phyloP scores from a whole-genome alignment of 1,284 basidiomycete genomes.

The Schizophyllum amplum region DNA sequence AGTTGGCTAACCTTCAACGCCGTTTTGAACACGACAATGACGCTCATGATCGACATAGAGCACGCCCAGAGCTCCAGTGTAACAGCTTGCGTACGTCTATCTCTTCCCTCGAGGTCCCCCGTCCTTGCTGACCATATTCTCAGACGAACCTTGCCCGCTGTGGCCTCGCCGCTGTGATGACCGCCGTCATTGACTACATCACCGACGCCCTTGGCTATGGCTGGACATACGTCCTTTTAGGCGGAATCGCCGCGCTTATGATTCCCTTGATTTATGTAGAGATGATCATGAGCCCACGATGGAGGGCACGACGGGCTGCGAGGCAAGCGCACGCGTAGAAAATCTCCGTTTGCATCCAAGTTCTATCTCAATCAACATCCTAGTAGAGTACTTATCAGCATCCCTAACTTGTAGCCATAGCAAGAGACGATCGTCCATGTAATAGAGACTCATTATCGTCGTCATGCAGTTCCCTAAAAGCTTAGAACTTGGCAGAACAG shows the following conservation, averaged over 20 bases:
- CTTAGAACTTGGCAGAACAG: no score
- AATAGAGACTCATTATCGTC: no score
- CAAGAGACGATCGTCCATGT: no score
- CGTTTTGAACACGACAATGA: constrained; percentile 26
- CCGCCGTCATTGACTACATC: constrained; percentile 41
- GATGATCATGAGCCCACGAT: constrained; percentile 26
- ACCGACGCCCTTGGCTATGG: constrained; percentile 33
- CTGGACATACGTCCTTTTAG: constrained; percentile 45
- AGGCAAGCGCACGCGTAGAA: no score
- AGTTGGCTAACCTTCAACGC: constrained; percentile 17
- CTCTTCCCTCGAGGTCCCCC: neutral
- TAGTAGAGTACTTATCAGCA: no score
- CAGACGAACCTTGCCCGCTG: constrained; percentile 58
- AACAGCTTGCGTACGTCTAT: constrained; percentile 15
- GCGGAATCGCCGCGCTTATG: constrained; percentile 28
- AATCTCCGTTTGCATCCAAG: no score
- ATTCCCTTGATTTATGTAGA: constrained; percentile 30
- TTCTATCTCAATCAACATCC: no score
- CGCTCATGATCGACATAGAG: constrained; percentile 35
- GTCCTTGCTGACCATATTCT: neutral
- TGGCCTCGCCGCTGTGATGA: constrained; percentile 36
- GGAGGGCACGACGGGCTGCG: no score
- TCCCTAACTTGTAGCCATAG: no score
- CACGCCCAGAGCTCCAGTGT: constrained; percentile 26
- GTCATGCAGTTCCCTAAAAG: no score